Percentiles rank a stretch among this genome's conserved stretches.
Conservation (phyloP, 805 yeast species). For the Hemisphaericaspora nanyangensis region DNA sequence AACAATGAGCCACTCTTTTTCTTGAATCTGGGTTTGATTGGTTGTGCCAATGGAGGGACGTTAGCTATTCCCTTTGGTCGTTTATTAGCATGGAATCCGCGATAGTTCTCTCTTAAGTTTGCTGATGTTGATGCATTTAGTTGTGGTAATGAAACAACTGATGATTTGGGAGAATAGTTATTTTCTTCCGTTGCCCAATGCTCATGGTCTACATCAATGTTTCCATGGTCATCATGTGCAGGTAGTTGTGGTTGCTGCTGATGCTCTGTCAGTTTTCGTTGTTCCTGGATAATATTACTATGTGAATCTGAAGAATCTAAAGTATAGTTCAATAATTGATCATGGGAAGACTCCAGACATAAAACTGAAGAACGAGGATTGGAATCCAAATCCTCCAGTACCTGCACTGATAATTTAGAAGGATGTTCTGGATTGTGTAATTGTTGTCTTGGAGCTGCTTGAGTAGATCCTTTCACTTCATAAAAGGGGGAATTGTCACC, state of each 20-base stretch:
- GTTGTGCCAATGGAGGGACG: conserved; percentile 46
- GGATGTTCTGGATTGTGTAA: not conserved
- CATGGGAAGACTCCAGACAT: not conserved
- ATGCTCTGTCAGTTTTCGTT: not conserved
- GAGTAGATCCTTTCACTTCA: not conserved
- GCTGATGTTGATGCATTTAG: not conserved
- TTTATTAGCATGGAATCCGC: conserved; percentile 38
- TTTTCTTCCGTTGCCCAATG: conserved; percentile 1
- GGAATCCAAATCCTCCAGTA: not conserved
- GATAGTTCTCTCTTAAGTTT: conserved; percentile 23
- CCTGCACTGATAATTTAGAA: not conserved
- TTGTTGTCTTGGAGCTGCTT: not conserved
- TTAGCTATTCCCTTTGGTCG: conserved; percentile 25
- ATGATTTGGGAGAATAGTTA: conserved; percentile 18
- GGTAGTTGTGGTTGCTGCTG: not conserved
- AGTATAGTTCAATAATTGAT: not conserved
- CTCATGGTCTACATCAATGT: not conserved
- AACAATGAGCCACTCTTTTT: conserved; percentile 35
- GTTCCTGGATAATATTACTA: not conserved
- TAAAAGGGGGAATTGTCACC: not conserved
- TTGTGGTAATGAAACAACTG: conserved; percentile 15
- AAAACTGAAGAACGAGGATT: not conserved
- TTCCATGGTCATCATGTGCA: not conserved
- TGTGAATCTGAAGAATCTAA: not conserved
- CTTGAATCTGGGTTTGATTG: conserved; percentile 44